Evolutionary conservation across 177 flowering plant genomes (phyloP), one percentile per base, ranked within the genome.

Genomic region (Tripterygium wilfordii): DNA sequence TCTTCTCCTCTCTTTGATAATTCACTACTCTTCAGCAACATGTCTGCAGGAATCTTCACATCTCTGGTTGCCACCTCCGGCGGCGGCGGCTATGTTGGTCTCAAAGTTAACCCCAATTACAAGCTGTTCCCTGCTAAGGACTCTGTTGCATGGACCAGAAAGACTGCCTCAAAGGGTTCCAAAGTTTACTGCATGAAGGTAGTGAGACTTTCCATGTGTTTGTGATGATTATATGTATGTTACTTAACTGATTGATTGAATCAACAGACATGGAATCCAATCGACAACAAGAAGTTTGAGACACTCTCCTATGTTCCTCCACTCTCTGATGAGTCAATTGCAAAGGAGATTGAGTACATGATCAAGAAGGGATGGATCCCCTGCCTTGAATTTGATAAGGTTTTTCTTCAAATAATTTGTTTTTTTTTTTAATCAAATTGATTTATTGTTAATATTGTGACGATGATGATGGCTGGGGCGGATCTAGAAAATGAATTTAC

Each of bases 321-420:
- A 10, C 75, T 72, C 6, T 33, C 72, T 0, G 39, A 45, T 3
- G 64, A 53, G 0, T 36, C 57, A 0, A 64, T 80, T 5, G 78
- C 79, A 0, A 85, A 67, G 63, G 81, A 85, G 67, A 57, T 85
- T 16, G 85, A 80, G 25, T 82, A 69, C 80, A 75, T 85, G 79
- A 45, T 82, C 22, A 48, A 64, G 14, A 80, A 78, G 28, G 85
- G 74, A 19, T 85, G 89, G 95, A 56, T 82, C 50, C 88, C 88
- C 26, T 82, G 82, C 61, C 69, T 82, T 50, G 95, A 85, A 60
- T 82, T 85, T 51, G 82, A 82, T 38, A 74, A 71, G 76, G 94
- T 83, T 2, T 15, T 45, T 41, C 23, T 39, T 13, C 0, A 9
- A 6, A 31, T 12, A 9, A 2, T 42, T 10, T 14, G 14, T 38